These are phyloP conservation scores for Leccinum barrowsii DNA, from an alignment of 768 basidiomycete genomes.

Conservation along the genomic window DNA sequence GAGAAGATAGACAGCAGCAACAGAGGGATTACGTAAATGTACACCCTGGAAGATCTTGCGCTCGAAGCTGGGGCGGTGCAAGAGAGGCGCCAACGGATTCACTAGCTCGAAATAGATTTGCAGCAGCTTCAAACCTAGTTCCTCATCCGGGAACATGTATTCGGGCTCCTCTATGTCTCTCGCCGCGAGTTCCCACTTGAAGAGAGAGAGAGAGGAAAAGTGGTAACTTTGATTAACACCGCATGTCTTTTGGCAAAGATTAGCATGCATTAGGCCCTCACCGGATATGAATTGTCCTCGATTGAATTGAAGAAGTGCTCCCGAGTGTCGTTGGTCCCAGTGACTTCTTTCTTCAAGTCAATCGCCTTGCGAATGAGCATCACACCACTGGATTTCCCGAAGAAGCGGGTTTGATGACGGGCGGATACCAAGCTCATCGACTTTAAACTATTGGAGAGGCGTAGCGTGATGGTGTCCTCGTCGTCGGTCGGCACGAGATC, in stretches of 20 bases:
- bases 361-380: conserved; percentile 46
- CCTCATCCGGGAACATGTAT: conserved; percentile 47
- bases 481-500: conserved; percentile 28
- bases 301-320: neutral
- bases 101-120: conserved; percentile 59
- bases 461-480: conserved; percentile 22
- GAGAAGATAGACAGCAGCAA: conserved; percentile 59
- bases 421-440: conserved; percentile 15
- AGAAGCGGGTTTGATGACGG: conserved; percentile 24
- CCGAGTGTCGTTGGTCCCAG: conserved; percentile 33
- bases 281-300: conserved; percentile 17
- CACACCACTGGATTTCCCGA: conserved; percentile 42
- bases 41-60: conserved; percentile 43
- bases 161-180: conserved; percentile 18
- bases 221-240: neutral
- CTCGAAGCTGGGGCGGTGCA: conserved; percentile 72
- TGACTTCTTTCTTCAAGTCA: conserved; percentile 55
- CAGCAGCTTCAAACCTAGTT: conserved; percentile 50
- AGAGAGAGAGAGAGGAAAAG: neutral
- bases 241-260: neutral
- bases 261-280: conserved; percentile 17
- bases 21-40: conserved; percentile 48
- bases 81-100: conserved; percentile 61
- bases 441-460: conserved; percentile 24
- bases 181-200: conserved; percentile 29